Evolutionary conservation across 768 basidiomycete species (phyloP), one percentile per base, ranked within the genome.

Genomic region (Trametes punicea): DNA sequence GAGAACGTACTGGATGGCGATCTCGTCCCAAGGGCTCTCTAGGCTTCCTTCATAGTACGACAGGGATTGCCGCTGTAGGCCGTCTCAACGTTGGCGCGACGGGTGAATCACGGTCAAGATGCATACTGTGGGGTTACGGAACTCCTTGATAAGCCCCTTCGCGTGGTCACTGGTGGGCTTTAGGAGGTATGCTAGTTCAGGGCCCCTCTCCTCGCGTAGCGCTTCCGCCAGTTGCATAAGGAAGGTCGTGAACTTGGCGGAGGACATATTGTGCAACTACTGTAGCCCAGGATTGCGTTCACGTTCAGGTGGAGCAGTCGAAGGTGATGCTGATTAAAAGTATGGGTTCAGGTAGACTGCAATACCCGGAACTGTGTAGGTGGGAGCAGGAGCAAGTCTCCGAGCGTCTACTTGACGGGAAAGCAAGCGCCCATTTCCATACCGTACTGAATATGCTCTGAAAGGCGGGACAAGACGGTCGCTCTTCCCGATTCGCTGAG

Each of bases 1-100:
- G 62, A 92, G 72, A 16, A 92, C 83, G 68, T 93, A 93, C 66
- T 89, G 85, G 46, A 92, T 81, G 7, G 88, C 83, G 62, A 94
- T 87, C 49, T 93, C 91, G 59, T 91, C 90, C 90, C 91, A 94
- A 6, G 92, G 92, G 44, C 70, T 73, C 52, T 81, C 77, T 66
- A 93, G 81, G 51, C 78, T 79, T 9, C 83, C 87, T 63, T 84
- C 77, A 64, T 86, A 88, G 49, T 68, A 64, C 15, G 69, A 58
- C 46, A 75, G 51, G 8, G 68, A 59, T 66, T 73, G 67, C 16
- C 38, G 49, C 18, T 18, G 21, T 9, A 25, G 21, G 18, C 48
- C 20, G 15, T 34, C 15, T 2, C 3, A 13, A 20, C 46, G 34
- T 1, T n/a, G 36, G 8, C 36, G 2, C 15, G 36, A 8, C 36